phyloP scores from a whole-genome alignment of 2,329 filamentous ascomycete genomes.

The Paecilomyces variotii region DNA sequence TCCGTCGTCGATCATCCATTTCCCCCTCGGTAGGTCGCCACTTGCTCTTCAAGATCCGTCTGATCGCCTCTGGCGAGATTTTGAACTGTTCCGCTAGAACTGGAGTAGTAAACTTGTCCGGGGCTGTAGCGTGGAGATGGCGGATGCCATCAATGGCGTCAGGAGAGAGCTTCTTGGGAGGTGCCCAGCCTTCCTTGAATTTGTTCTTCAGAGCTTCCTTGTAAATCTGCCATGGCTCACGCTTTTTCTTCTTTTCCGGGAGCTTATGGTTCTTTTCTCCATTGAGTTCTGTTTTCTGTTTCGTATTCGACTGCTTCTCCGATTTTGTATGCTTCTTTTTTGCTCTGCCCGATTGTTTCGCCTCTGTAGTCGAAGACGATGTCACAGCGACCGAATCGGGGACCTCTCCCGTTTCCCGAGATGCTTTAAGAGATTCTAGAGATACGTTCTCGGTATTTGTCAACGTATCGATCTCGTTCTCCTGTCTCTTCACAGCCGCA shows the following conservation, averaged over 20 bases:
- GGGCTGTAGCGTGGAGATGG: conserved; percentile 68
- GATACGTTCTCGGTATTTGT: neutral
- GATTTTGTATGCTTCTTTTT: neutral
- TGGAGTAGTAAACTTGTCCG: conserved; percentile 65
- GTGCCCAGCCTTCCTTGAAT: conserved; percentile 70
- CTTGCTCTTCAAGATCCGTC: conserved; percentile 65
- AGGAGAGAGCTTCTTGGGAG: conserved; percentile 79
- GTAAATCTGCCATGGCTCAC: conserved; percentile 62
- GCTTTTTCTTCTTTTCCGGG: conserved; percentile 19
- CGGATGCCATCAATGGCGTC: conserved; percentile 88
- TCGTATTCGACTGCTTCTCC: neutral
- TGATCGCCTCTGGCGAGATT: conserved; percentile 78
- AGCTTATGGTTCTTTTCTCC: neutral
- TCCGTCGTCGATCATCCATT: conserved; percentile 29
- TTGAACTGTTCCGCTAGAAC: conserved; percentile 71
- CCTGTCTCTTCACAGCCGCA: neutral
- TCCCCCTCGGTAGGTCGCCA: conserved; percentile 36
- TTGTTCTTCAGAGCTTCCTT: conserved; percentile 69
- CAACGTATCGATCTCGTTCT: neutral
- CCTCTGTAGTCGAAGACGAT: neutral
- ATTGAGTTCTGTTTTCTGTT: neutral
- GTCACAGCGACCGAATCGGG: neutral
- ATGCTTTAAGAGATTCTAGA: neutral
- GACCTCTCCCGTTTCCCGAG: neutral
- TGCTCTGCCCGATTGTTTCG: neutral